Evolutionary conservation across 2,329 filamentous ascomycete genomes (phyloP).

Genomic region (Penicillium aurantiogriseum): DNA sequence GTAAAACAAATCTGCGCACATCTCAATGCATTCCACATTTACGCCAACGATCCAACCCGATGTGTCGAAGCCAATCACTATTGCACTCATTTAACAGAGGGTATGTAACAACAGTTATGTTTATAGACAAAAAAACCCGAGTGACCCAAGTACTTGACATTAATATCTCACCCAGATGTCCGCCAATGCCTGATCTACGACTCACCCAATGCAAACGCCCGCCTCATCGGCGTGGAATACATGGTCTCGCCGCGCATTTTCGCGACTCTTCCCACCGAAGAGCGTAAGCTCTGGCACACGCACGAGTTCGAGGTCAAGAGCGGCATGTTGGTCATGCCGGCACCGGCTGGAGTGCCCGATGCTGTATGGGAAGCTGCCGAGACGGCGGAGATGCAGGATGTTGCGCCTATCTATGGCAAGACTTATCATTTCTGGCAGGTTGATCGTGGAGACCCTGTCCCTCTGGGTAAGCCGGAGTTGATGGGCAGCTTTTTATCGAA

Average conservation of each 20-base stretch:
- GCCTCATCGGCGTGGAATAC: conserved; percentile 82
- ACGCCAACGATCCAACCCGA: conserved; percentile 68
- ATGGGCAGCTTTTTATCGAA: conserved; percentile 58
- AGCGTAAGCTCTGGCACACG: conserved; percentile 78
- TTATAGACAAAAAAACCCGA: background rate
- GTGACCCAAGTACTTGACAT: background rate
- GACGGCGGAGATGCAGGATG: conserved; percentile 74
- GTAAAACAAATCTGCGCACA: conserved; percentile 76
- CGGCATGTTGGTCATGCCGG: conserved; percentile 45
- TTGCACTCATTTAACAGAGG: conserved; percentile 71
- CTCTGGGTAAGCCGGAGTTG: conserved; percentile 60
- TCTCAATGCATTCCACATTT: conserved; percentile 82
- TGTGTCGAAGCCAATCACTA: conserved; percentile 80
- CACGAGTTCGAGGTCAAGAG: conserved; percentile 53
- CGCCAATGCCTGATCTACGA: conserved; percentile 87
- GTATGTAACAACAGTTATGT: conserved; percentile 26
- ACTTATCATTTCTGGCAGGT: conserved; percentile 85
- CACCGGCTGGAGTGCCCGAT: conserved; percentile 45
- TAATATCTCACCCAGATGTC: conserved; percentile 53
- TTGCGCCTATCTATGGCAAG: conserved; percentile 76
- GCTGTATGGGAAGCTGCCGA: conserved; percentile 73
- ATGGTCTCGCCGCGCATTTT: conserved; percentile 75
- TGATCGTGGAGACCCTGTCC: conserved; percentile 66
- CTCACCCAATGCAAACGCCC: conserved; percentile 62
- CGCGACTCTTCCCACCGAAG: conserved; percentile 61